Base-by-base conservation (phyloP, 345 rosid genomes). In the Eucalyptus tenuipes region DNA sequence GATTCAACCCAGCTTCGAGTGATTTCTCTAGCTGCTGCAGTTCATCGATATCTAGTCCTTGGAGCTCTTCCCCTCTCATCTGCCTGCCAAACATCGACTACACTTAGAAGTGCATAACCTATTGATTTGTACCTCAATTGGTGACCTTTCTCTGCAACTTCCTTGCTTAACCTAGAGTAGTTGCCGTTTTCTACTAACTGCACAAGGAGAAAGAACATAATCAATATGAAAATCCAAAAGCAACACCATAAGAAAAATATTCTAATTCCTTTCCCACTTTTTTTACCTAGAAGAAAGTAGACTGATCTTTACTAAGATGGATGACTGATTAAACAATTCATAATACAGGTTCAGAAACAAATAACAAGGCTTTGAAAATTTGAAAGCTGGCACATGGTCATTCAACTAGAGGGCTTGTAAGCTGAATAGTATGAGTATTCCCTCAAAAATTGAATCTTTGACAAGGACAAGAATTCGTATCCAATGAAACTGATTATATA, bases 1-100 rank as follows among this genome's bases (percentile, higher is more conserved):
- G 94, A 75, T 91, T 90, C 86, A 98, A 89, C 66, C 99, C 99
- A 86, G 90, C 68, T 92, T 97, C 99, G 13, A 98, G 98, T 13
- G 97, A 90, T 88, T 95, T 95, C 90, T 98, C 99, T 27, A 98
- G 93, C 85, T 90, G 92, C 91, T 94, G 97, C 52, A 98, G 89
- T 49, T 97, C 96, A 90, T 97, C 99, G 10, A 98, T 87, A 79
- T 86, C 92, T 87, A 97, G 89, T 89, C 96, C 99, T 52, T 92
- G 98, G 82, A 98, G 97, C 53, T 97, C 98, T 88, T 98, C 99
- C 85, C 99, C 99, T 75, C 99, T 96, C 97, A 98, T 93, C 91
- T 95, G 96, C 93, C 99, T 98, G 91, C 42, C 59, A 42, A 52
- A 49, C 18, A 8, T 71, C 37, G 2, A 29, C 57, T 16, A 17